Evolutionary conservation across 202 grass and related monocot species (phyloP), one percentile per base, ranked within the genome.

Genomic region (Elaeis oleifera): DNA sequence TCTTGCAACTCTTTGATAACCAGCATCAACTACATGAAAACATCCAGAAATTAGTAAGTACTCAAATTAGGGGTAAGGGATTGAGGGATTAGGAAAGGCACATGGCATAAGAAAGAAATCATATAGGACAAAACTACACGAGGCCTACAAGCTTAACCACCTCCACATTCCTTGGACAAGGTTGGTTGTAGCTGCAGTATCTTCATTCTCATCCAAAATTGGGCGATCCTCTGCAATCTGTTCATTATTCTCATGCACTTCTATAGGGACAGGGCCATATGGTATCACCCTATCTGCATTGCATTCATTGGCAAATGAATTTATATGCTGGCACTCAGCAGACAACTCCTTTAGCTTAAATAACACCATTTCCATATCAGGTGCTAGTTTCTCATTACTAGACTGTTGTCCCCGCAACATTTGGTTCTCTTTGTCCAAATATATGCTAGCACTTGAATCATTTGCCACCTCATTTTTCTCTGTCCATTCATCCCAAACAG

Each of bases 1-100:
- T 49, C 73, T n/a, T 70, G 68, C 64, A 85, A 54, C 44, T 81
- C 74, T 81, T 71, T 77, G 16, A 81, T 57, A 25, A 54, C n/a
- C 23, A 17, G 13, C 22, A 19, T 58, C n/a, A 31, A 23, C 63
- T 74, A 22, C 55, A 53, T 7, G 51, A 24, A 66, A 66, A 53
- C 36, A 44, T 44, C 9, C 11, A 44, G 36, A 3, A 44, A 44
- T 44, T 44, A 44, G 8, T 44, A 13, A 44, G 8, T 3, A 44
- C 11, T 44, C 8, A 44, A 29, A 49, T 3, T 53, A 74, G 28
- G 56, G 19, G 6, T 61, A 26, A 79, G 63, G 67, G 23, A 51
- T 32, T 66, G 50, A 16, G 8, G 56, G 17, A 27, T 22, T 1
- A 16, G 54, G 54, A 50, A 21, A 66, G 64, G 50, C 66, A 54